Base-by-base conservation (phyloP, 2,329 filamentous ascomycete species). In the Epicoccum nigrum region DNA sequence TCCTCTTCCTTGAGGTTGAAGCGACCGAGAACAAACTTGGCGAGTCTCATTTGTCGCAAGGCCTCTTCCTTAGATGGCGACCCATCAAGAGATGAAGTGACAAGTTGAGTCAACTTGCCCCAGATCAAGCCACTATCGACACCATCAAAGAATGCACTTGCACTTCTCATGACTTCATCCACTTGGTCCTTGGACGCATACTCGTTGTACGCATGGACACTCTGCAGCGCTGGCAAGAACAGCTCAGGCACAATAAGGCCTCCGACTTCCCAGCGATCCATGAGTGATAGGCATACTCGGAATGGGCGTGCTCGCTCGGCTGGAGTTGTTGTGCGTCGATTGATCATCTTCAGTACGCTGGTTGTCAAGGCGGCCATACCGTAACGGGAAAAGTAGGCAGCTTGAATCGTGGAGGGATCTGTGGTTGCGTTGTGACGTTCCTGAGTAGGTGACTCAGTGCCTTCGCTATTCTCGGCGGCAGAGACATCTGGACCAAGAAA, bases 241-340 rank as follows among this genome's bases (percentile, higher is more conserved):
- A 97, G 84, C 54, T 91, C 87, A 0, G 92, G 90, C 1, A 97
- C 88, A 38, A 99, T 86, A 15, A 93, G 80, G 1, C 91, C 91
- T 23, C 94, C 94, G 59, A 99, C 93, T 71, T 99, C 94, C 92
- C 92, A 97, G 51, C 92, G 86, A 74, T 99, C 94, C 94, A 99
- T 97, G 44, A 99, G 79, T 13, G 95, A 97, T 2, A 97, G 81
- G 65, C 92, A 95, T 56, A 97, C 90, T 49, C 92, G 86, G 68
- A 96, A 97, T 0, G 94, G 93, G 31, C 86, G 86, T 16, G 92
- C 90, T 69, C 86, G 83, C 65, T 95, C 90, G 0, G 82, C 73
- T 1, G 88, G 82, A 46, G 79, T 78, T 4, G 65, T 70, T 34
- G 78, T 77, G 33, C 79, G 74, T 15, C 80, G 76, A 38, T 83